A percentile compares a stretch with the other conserved stretches of the same genome.
phyloP scores from a whole-genome alignment of 768 basidiomycete genomes.

The Podaxis sp. region DNA sequence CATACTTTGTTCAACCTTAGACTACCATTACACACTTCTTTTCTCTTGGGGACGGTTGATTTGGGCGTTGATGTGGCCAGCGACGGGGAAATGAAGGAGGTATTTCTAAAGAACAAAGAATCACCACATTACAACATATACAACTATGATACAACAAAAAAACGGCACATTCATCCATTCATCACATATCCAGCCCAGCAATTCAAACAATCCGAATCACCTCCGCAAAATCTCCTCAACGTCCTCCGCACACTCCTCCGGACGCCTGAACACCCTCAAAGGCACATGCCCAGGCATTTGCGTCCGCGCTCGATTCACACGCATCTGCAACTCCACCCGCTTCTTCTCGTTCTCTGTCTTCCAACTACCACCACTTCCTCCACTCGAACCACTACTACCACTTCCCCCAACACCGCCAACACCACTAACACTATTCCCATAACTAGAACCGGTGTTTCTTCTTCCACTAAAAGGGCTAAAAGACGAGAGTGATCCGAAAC shows the following conservation, averaged over 20 bases:
- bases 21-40: too few relatives aligned
- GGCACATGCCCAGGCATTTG: slow-evolving; percentile 56
- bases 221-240: slow-evolving; percentile 39
- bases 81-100: too few relatives aligned
- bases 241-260: slow-evolving; percentile 70
- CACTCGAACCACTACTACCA: slow-evolving; percentile 1
- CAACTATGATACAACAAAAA: not conserved
- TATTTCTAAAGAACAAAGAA: too few relatives aligned
- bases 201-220: slow-evolving; percentile 12
- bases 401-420: not conserved
- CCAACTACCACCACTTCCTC: slow-evolving; percentile 6
- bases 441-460: not conserved
- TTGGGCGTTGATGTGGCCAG: too few relatives aligned
- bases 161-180: not conserved
- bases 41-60: too few relatives aligned
- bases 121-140: too few relatives aligned
- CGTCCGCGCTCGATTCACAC: slow-evolving; percentile 62
- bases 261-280: slow-evolving; percentile 67
- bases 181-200: not conserved
- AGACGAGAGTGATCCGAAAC: not conserved
- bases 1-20: too few relatives aligned
- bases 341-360: slow-evolving; percentile 50
- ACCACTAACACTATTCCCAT: not conserved
- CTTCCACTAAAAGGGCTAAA: not conserved
- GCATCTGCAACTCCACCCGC: slow-evolving; percentile 56